Conservation (phyloP, 306 rosid species). For the Senna siamea region DNA sequence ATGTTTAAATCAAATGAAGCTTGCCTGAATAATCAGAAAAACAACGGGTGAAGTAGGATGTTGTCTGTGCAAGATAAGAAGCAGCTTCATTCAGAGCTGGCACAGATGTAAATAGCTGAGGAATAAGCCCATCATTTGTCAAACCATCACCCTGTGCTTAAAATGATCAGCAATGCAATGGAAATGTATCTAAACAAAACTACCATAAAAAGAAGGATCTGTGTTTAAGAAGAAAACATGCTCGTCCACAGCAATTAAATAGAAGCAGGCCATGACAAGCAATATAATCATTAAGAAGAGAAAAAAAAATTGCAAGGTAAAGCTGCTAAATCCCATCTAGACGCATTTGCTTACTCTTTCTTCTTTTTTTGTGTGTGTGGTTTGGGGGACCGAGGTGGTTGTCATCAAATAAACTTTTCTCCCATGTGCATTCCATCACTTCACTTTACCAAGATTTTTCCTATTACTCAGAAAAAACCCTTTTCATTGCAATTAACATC, state of each 20-base stretch:
- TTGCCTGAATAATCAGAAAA: slow-evolving; percentile 86
- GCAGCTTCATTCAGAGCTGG: slow-evolving; percentile 92
- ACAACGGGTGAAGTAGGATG: slow-evolving; percentile 80
- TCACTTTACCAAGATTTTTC: slow-evolving; percentile 5
- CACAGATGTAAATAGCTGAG: slow-evolving; percentile 79
- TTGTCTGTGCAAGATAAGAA: slow-evolving; percentile 82
- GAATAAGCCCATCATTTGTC: slow-evolving; percentile 66
- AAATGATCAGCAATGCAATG: slow-evolving; percentile 27
- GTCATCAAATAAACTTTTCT: slow-evolving; percentile 23
- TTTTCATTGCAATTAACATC: neutral
- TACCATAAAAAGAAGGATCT: slow-evolving; percentile 11
- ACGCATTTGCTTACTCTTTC: neutral
- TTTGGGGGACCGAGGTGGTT: neutral
- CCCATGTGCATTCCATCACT: neutral
- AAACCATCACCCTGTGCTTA: slow-evolving; percentile 55
- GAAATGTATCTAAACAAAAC: slow-evolving; percentile 9
- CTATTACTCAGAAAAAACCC: neutral
- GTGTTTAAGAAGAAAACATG: neutral
- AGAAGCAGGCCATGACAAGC: slow-evolving; percentile 8
- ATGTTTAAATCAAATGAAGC: slow-evolving; percentile 33
- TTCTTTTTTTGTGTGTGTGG: neutral
- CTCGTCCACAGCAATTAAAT: slow-evolving; percentile 8
- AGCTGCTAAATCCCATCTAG: slow-evolving; percentile 14
- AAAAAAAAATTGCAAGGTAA: slow-evolving; percentile 19
- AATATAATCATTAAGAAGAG: neutral